Evolutionary conservation across 148 eudicot species (phyloP).

Genomic region (Nyssa sinensis): DNA sequence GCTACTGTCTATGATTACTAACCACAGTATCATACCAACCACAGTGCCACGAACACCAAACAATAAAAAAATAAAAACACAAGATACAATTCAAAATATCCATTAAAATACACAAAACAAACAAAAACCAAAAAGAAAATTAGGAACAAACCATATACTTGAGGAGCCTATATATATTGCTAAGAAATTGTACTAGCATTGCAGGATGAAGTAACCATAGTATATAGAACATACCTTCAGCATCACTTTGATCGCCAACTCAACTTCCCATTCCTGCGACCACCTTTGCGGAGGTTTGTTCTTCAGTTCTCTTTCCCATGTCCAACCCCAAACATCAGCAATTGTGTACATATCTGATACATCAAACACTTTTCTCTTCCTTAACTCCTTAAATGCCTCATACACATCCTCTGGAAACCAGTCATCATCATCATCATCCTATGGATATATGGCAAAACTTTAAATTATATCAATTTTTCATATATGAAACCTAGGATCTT

Average conservation of each 20-base stretch:
- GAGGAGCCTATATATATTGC: not conserved
- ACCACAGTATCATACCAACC: too few species aligned
- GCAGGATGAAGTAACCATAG: not conserved
- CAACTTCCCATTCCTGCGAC: slow-evolving; percentile 99
- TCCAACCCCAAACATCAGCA: slow-evolving; percentile 99
- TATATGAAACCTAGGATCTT: not conserved
- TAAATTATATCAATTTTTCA: not conserved
- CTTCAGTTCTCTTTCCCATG: slow-evolving; percentile 89
- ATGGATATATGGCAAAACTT: slow-evolving; percentile 11
- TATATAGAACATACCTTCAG: slow-evolving; percentile 57
- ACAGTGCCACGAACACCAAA: not conserved
- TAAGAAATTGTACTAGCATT: not conserved
- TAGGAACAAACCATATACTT: not conserved
- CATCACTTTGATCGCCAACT: slow-evolving; percentile 80
- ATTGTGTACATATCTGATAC: slow-evolving; percentile 92
- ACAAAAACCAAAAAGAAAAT: not conserved
- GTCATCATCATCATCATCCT: slow-evolving; percentile 90
- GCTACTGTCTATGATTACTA: not conserved
- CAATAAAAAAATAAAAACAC: not conserved
- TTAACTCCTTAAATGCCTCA: slow-evolving; percentile 83
- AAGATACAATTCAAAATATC: not conserved
- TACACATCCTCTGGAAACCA: slow-evolving; percentile 83
- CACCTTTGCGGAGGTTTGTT: slow-evolving; percentile 74
- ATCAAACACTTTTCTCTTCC: slow-evolving; percentile 67
- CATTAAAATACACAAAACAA: not conserved